A percentile compares a stretch with the other conserved stretches of the same genome.
phyloP scores from a whole-genome alignment of 1,284 basidiomycete species.

The Meira miltonrushii region DNA sequence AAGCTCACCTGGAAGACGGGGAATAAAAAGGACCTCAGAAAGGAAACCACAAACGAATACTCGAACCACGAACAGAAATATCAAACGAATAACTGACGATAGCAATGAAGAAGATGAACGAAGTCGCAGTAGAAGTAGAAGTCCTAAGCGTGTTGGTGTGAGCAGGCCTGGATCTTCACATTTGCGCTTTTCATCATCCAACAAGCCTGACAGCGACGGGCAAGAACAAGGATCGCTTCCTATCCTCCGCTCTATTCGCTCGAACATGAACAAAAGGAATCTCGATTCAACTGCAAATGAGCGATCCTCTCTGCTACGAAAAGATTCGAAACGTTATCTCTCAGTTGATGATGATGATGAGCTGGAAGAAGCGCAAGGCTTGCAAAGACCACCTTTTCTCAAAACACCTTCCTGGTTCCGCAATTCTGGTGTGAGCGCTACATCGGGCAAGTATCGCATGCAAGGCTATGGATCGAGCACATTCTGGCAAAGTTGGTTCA shows the following conservation, averaged over 20 bases:
- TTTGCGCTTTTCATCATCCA: not conserved
- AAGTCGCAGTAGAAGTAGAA: constrained; percentile 12
- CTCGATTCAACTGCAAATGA: not conserved
- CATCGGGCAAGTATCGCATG: constrained; percentile 9
- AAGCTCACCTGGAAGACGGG: constrained; percentile 14
- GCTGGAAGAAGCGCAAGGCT: not conserved
- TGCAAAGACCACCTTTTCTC: not conserved
- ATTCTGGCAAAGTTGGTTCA: constrained; percentile 49
- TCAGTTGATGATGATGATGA: too few relatives aligned
- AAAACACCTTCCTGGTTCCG: constrained; percentile 5
- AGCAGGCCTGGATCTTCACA: not conserved
- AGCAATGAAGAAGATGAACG: constrained; percentile 5
- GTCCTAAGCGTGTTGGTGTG: constrained; percentile 1
- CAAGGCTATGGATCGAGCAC: constrained; percentile 35
- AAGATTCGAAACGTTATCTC: too few relatives aligned
- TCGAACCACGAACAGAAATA: not conserved
- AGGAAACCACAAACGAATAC: constrained; percentile 18
- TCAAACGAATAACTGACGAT: not conserved
- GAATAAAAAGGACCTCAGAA: constrained; percentile 19
- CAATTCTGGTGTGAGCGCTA: not conserved
- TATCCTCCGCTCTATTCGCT: not conserved
- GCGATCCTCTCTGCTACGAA: not conserved
- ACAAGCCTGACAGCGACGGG: not conserved
- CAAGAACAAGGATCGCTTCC: not conserved
- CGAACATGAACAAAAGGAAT: too few relatives aligned